Base-by-base conservation (phyloP, 2,329 filamentous ascomycete genomes). In the Penicillium sp. region DNA sequence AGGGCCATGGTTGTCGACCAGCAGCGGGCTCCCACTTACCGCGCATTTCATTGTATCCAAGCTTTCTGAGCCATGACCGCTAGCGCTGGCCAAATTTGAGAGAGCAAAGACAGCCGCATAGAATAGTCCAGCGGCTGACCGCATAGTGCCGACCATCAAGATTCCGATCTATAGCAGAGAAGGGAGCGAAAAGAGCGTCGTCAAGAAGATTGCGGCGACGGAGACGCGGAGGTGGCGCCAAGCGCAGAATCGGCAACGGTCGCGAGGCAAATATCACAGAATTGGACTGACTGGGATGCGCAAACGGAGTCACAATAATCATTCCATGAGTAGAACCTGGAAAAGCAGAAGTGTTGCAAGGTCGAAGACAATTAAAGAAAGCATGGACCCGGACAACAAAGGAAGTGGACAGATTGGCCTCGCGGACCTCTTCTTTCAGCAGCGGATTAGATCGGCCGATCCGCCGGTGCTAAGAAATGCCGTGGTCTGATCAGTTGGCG, bases 21-120 rank as follows among this genome's bases (percentile, higher is more conserved):
- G 41, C 49, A 5, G 20, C 22, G n/a, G 42, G 49, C 34, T 39
- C 10, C 34, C 35, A 77, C 83, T 79, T 79, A 86, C 84, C 68
- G 83, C 82, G 76, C 84, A 86, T 69, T 82, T 79, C 70, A 80
- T 61, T 31, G 66, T 60, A 59, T 74, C 69, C 14, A 66, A 71
- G 43, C 74, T 64, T 71, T 72, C 57, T 72, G 69, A 71, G 75
- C 75, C 65, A 72, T 79, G 71, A 72, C 73, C 70, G 64, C 72
- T 72, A 48, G 79, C 83, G 69, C 81, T 79, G 56, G 79, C 78
- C 52, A 79, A 74, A 58, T 78, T 76, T 62, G 86, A 78, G 67
- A 88, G 79, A 66, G 84, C 79, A 70, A 88, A 88, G 63, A 87
- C 79, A 57, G 86, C 86, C 58, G 88, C 78, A 73, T 85, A 88